Conservation (phyloP, 2,329 filamentous ascomycete species). For the Biscogniauxia marginata region DNA sequence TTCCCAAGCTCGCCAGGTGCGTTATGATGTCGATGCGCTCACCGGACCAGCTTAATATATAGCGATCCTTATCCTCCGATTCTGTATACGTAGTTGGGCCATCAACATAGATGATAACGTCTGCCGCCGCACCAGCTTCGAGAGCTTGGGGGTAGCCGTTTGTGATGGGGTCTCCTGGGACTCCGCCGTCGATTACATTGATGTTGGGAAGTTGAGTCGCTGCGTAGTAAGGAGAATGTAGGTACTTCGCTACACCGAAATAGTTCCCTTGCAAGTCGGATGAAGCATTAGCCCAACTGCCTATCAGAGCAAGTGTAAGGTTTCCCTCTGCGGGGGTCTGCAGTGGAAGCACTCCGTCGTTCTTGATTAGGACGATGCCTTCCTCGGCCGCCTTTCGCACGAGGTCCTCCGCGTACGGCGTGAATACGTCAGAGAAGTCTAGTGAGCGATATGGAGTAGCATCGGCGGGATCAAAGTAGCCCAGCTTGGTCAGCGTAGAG, state of each 20-base stretch:
- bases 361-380: constrained; percentile 29
- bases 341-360: constrained; percentile 25
- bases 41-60: constrained; percentile 49
- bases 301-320: constrained; percentile 22
- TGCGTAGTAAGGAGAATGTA: constrained; percentile 52
- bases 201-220: constrained; percentile 45
- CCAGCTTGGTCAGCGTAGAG: constrained; percentile 30
- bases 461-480: constrained; percentile 32
- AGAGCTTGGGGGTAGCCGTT: constrained; percentile 35
- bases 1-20: constrained; percentile 35
- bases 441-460: constrained; percentile 23
- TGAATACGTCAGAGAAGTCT: constrained; percentile 23
- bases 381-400: constrained; percentile 25
- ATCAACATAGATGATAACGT: constrained; percentile 53
- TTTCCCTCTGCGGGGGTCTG: constrained; percentile 17
- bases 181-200: constrained; percentile 43
- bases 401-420: constrained; percentile 21
- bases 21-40: constrained; percentile 51
- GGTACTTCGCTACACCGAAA: constrained; percentile 53
- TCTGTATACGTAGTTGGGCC: constrained; percentile 45
- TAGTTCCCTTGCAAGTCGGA: constrained; percentile 36
- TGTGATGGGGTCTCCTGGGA: constrained; percentile 28
- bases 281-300: constrained; percentile 28
- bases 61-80: constrained; percentile 49
- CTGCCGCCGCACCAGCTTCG: constrained; percentile 41